Conservation (phyloP, 2,329 filamentous ascomycete genomes). For the Diplodia mutila region DNA sequence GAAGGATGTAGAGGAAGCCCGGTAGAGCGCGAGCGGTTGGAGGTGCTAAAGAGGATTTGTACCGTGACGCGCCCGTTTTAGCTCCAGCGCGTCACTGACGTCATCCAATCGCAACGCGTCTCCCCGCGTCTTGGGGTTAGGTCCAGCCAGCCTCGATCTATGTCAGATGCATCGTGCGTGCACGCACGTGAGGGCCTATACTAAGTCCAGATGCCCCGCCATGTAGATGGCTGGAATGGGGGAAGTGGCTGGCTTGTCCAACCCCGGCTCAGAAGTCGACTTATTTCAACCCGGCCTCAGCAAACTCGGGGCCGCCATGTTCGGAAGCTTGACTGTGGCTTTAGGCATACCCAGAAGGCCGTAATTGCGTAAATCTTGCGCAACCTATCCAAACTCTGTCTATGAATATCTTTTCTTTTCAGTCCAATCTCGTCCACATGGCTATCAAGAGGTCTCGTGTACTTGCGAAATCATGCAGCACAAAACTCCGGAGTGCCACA, state of each 20-base stretch:
- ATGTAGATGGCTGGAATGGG: not conserved
- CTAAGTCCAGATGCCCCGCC: not conserved
- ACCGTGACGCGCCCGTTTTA: slow-evolving; percentile 19
- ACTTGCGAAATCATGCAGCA: not conserved
- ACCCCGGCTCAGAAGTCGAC: not conserved
- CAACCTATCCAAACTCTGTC: not conserved
- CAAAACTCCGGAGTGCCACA: not conserved
- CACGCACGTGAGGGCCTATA: not conserved
- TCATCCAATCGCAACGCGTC: slow-evolving; percentile 24
- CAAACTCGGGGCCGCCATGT: not conserved
- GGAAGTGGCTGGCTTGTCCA: not conserved
- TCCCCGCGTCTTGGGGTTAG: not conserved
- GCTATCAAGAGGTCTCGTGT: not conserved
- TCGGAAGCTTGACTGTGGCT: not conserved
- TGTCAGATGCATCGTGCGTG: not conserved
- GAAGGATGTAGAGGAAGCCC: not conserved
- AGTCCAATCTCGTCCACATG: not conserved
- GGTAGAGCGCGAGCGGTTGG: not conserved
- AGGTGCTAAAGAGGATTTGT: slow-evolving; percentile 11
- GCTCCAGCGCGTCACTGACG: slow-evolving; percentile 21
- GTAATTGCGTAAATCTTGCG: not conserved
- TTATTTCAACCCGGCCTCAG: not conserved
- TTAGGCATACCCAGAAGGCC: not conserved
- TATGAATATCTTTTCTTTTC: not conserved
- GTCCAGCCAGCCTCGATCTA: not conserved